Conservation (phyloP, 2,329 filamentous ascomycete genomes). For the Diplodia seriata region DNA sequence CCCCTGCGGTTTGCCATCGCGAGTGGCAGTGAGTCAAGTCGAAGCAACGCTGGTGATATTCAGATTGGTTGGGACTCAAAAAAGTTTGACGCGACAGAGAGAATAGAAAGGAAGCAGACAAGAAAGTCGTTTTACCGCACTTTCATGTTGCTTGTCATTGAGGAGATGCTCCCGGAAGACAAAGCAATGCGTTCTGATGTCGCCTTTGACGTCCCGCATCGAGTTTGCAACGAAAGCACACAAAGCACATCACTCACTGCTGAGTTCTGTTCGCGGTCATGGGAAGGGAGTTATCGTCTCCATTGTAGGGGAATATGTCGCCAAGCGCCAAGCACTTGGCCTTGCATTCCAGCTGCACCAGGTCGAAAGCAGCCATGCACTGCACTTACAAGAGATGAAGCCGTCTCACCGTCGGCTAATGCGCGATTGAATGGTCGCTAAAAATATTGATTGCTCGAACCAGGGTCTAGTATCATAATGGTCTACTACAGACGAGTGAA, state of each 20-base stretch:
- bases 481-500: conserved; percentile 2
- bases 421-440: background rate
- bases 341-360: conserved; percentile 7
- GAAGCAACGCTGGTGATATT: background rate
- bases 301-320: background rate
- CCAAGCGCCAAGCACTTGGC: conserved; percentile 9
- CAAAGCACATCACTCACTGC: background rate
- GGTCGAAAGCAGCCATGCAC: conserved; percentile 2
- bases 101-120: background rate
- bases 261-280: conserved; percentile 2
- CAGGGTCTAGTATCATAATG: conserved; percentile 26
- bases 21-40: too few species aligned
- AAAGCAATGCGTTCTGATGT: background rate
- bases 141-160: background rate
- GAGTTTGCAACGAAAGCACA: background rate
- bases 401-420: too few species aligned
- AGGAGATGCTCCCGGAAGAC: conserved; percentile 2
- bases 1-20: background rate
- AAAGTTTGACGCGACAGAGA: background rate
- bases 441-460: conserved; percentile 15
- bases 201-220: conserved; percentile 11
- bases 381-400: background rate
- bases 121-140: background rate
- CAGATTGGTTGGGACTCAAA: background rate
- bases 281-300: background rate